Conservation (phyloP, 176 grass and related monocot genomes). For the Canna indica region DNA sequence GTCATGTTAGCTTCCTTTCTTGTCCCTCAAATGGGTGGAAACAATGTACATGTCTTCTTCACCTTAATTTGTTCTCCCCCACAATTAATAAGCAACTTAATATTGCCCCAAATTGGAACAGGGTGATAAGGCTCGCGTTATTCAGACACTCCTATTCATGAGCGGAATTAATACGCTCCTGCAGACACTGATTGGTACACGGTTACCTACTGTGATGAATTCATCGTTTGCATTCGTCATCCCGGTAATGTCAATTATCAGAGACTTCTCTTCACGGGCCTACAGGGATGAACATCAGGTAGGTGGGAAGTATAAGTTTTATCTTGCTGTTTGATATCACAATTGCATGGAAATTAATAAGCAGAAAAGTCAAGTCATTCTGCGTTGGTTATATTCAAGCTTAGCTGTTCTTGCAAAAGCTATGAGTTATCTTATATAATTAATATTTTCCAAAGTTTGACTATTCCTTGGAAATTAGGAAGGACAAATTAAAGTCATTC, state of each 20-base stretch:
- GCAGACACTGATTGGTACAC: conserved; percentile 76
- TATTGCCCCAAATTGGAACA: conserved; percentile 18
- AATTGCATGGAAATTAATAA: no score
- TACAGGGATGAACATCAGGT: conserved; percentile 53
- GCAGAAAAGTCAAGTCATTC: no score
- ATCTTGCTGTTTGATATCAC: no score
- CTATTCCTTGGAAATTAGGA: no score
- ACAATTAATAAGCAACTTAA: background rate
- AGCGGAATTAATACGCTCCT: conserved; percentile 91
- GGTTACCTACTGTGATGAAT: conserved; percentile 87
- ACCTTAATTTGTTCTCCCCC: conserved; percentile 19
- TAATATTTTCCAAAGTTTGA: no score
- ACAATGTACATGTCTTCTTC: conserved; percentile 42
- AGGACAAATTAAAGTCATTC: no score
- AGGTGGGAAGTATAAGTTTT: background rate
- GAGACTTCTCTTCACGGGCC: conserved; percentile 24
- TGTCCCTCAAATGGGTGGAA: conserved; percentile 90
- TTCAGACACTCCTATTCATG: conserved; percentile 84
- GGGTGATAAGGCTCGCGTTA: conserved; percentile 91
- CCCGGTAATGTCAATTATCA: conserved; percentile 80
- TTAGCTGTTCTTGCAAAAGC: no score
- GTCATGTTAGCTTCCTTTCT: conserved; percentile 73
- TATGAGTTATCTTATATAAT: no score
- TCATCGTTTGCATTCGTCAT: conserved; percentile 80
- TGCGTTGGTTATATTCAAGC: no score